Evolutionary conservation across 768 basidiomycete species (phyloP).

Genomic region (Pholiota conissans): DNA sequence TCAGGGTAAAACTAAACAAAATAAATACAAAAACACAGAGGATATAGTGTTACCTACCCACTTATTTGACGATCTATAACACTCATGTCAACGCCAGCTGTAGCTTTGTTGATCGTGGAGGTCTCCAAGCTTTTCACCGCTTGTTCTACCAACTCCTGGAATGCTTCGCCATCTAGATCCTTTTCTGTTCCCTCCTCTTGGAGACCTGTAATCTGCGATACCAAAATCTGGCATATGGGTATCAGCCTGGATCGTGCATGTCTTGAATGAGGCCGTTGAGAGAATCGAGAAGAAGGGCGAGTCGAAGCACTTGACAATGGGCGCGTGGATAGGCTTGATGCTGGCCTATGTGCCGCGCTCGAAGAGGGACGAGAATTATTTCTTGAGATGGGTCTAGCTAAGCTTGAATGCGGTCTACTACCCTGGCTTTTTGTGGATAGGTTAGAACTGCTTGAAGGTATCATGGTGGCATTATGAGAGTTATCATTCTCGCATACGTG

Average conservation of each 20-base stretch:
- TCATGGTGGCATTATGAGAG: conserved; percentile 9
- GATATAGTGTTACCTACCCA: conserved; percentile 46
- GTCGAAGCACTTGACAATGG: conserved; percentile 30
- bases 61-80: conserved; percentile 54
- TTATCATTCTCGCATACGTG: background rate
- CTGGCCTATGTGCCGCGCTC: conserved; percentile 46
- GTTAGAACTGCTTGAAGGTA: conserved; percentile 24
- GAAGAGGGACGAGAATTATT: conserved; percentile 40
- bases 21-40: conserved; percentile 7
- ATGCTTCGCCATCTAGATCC: conserved; percentile 37
- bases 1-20: conserved; percentile 52
- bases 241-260: conserved; percentile 55
- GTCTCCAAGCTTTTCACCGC: conserved; percentile 61
- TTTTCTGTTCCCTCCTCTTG: conserved; percentile 37
- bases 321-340: conserved; percentile 41
- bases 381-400: conserved; percentile 42
- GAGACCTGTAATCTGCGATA: conserved; percentile 52
- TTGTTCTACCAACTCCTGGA: conserved; percentile 52
- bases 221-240: conserved; percentile 55
- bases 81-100: conserved; percentile 55
- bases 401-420: conserved; percentile 21
- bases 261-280: conserved; percentile 47
- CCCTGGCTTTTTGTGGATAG: conserved; percentile 22
- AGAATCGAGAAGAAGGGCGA: conserved; percentile 42
- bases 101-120: conserved; percentile 52